Evolutionary conservation across 1,284 basidiomycete species (phyloP).

Genomic region (Phlebopus sp.): DNA sequence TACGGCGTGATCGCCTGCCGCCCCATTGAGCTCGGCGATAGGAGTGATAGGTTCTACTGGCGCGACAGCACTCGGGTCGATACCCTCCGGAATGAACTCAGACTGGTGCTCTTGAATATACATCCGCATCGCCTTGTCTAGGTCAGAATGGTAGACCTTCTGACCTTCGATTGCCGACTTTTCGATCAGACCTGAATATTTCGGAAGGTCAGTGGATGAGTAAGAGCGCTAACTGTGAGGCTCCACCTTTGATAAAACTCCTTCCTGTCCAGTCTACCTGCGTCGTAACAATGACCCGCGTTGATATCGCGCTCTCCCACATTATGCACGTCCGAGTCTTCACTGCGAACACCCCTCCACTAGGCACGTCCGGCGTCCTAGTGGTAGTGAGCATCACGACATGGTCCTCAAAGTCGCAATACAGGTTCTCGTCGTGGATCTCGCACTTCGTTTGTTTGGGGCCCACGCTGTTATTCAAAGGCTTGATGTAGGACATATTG

Average conservation of each 20-base stretch:
- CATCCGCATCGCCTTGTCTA: slow-evolving; percentile 81
- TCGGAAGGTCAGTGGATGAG: not conserved
- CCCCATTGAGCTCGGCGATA: slow-evolving; percentile 14
- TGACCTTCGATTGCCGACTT: slow-evolving; percentile 93
- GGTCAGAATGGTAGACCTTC: slow-evolving; percentile 81
- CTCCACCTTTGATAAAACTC: slow-evolving; percentile 90
- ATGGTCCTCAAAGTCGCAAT: slow-evolving; percentile 85
- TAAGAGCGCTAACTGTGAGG: not conserved
- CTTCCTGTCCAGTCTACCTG: slow-evolving; percentile 95
- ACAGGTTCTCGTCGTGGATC: slow-evolving; percentile 80
- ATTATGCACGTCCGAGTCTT: slow-evolving; percentile 94
- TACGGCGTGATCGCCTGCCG: slow-evolving; percentile 5
- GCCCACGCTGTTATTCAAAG: slow-evolving; percentile 83
- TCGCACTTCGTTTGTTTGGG: slow-evolving; percentile 96
- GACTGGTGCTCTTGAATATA: slow-evolving; percentile 88
- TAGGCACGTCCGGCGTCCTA: slow-evolving; percentile 91
- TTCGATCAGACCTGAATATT: slow-evolving; percentile 81
- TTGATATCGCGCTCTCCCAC: slow-evolving; percentile 83
- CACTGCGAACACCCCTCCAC: slow-evolving; percentile 87
- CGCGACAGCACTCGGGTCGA: slow-evolving; percentile 52
- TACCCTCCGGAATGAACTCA: slow-evolving; percentile 86
- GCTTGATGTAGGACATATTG: slow-evolving; percentile 95
- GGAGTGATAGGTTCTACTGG: slow-evolving; percentile 31
- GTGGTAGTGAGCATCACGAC: slow-evolving; percentile 88
- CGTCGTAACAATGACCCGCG: slow-evolving; percentile 83